Conservation (phyloP, 2,329 filamentous ascomycete genomes). For the Epichloe aotearoae region DNA sequence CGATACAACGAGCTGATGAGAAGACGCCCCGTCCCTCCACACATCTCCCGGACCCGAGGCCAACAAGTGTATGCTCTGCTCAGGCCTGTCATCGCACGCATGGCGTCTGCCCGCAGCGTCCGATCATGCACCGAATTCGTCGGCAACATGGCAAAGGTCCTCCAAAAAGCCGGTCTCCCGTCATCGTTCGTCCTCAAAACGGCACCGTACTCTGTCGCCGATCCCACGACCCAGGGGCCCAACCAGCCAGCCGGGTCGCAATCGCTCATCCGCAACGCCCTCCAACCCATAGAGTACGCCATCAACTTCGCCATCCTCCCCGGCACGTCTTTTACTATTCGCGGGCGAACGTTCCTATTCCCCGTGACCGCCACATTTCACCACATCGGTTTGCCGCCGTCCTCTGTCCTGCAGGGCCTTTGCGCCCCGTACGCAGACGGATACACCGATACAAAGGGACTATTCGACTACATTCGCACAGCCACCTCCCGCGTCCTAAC, state of each 20-base stretch:
- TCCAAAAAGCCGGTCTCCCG: conserved; percentile 33
- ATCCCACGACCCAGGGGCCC: conserved; percentile 15
- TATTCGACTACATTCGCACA: conserved; percentile 32
- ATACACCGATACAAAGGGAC: conserved; percentile 30
- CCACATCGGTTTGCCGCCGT: conserved; percentile 26
- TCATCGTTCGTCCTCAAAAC: conserved; percentile 31
- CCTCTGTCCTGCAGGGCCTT: conserved; percentile 20
- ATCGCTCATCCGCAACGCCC: conserved; percentile 28
- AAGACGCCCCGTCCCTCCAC: conserved; percentile 38
- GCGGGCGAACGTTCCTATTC: conserved; percentile 29
- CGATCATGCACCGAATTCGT: conserved; percentile 27
- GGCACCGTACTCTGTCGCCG: conserved; percentile 17
- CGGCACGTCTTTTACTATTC: conserved; percentile 27
- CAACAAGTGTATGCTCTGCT: conserved; percentile 36
- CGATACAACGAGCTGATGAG: conserved; percentile 58
- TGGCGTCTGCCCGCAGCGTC: conserved; percentile 30
- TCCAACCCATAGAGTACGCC: conserved; percentile 28
- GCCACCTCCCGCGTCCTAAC: conserved; percentile 28
- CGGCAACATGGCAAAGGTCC: conserved; percentile 27
- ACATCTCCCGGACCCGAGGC: conserved; percentile 23
- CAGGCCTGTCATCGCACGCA: conserved; percentile 36
- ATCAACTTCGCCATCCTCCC: conserved; percentile 34
- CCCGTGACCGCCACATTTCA: conserved; percentile 33
- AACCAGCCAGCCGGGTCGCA: conserved; percentile 30
- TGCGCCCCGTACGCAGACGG: conserved; percentile 31